These are phyloP conservation scores for Dichomitus squalens DNA, from an alignment of 1,284 basidiomycete genomes.

Conservation along the genomic window DNA sequence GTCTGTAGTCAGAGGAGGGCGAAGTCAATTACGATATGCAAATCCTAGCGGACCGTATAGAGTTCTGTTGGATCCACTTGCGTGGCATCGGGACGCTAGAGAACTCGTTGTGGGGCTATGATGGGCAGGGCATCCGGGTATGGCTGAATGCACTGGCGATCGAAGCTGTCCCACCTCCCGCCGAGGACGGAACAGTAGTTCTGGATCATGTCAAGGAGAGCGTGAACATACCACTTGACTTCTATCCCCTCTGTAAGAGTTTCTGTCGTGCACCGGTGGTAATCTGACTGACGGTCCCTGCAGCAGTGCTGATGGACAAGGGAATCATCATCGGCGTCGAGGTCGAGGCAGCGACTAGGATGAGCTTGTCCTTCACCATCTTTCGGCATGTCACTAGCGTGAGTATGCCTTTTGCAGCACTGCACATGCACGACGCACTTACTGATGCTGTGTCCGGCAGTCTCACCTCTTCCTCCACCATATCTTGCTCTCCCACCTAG, in stretches of 20 bases:
- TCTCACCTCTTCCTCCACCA: slow-evolving; percentile 96
- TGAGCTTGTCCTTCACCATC: slow-evolving; percentile 87
- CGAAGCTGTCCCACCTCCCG: slow-evolving; percentile 52
- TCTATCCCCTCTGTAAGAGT: slow-evolving; percentile 91
- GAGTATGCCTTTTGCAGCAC: slow-evolving; percentile 31
- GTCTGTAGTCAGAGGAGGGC: slow-evolving; percentile 69
- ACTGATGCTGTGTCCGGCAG: slow-evolving; percentile 37
- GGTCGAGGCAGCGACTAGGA: slow-evolving; percentile 78
- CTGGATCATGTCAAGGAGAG: slow-evolving; percentile 86
- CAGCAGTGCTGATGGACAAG: slow-evolving; percentile 97
- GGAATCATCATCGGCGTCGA: slow-evolving; percentile 98
- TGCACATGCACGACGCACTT: not conserved
- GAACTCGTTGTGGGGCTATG: slow-evolving; percentile 98
- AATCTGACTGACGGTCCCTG: not conserved
- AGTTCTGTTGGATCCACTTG: slow-evolving; percentile 98
- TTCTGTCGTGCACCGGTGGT: not conserved
- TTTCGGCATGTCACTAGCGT: slow-evolving; percentile 93
- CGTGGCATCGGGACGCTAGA: slow-evolving; percentile 91
- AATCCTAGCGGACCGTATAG: slow-evolving; percentile 92
- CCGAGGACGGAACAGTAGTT: slow-evolving; percentile 39
- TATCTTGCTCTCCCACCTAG: slow-evolving; percentile 85
- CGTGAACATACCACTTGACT: slow-evolving; percentile 88
- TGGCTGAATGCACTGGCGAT: slow-evolving; percentile 97
- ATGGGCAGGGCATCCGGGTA: slow-evolving; percentile 86
- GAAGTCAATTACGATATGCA: slow-evolving; percentile 99